phyloP scores from a whole-genome alignment of 257 asterid species.

The Jasminum sambac region DNA sequence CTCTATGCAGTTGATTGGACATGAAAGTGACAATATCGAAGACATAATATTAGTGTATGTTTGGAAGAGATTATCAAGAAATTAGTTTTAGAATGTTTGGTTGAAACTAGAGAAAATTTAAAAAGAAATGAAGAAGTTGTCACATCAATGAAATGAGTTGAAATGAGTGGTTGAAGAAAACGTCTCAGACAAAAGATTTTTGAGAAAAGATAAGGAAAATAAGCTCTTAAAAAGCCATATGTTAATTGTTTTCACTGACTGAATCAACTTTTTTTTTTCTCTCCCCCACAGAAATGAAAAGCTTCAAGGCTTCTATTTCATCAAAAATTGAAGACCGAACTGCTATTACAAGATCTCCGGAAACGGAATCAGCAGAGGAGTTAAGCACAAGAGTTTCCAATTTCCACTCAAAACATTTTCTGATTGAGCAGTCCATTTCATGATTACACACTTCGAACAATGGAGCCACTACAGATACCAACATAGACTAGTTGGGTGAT shows the following conservation, averaged over 20 bases:
- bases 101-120: too few species aligned
- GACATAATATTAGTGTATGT: not conserved
- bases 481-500: not conserved
- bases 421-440: not conserved
- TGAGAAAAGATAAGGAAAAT: too few species aligned
- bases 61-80: too few species aligned
- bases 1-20: not conserved
- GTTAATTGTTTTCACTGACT: not conserved
- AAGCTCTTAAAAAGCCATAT: not conserved
- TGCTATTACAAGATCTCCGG: not conserved
- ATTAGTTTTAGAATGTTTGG: too few species aligned
- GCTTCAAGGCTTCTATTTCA: constrained; percentile 6
- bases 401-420: not conserved
- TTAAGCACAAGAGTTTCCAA: not conserved
- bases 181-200: too few species aligned
- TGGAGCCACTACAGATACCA: not conserved
- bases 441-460: not conserved
- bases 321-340: not conserved
- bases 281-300: not conserved
- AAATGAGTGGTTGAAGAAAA: too few species aligned
- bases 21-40: constrained; percentile 8
- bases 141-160: too few species aligned
- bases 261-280: constrained; percentile 3
- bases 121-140: too few species aligned
- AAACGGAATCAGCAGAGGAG: not conserved